Base-by-base conservation (phyloP, 1,284 basidiomycete genomes). In the Moniliophthora roreri region DNA sequence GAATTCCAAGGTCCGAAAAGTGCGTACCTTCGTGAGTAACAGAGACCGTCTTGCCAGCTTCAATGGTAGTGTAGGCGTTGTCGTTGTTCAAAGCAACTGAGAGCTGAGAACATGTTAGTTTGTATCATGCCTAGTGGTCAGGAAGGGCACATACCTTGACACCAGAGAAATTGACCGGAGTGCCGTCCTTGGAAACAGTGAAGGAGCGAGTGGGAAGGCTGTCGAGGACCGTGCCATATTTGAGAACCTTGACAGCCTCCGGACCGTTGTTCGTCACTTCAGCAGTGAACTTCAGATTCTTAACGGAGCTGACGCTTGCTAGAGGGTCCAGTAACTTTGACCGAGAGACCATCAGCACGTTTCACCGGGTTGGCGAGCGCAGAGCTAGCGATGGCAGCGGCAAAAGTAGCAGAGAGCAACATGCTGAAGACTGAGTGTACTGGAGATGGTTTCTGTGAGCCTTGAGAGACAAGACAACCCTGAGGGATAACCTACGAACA, bases 211-310 rank as follows among this genome's bases (percentile, higher is more conserved):
- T 77, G 6, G 75, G 75, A 13, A 73, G 62, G 36, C 70, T 62
- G 51, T 79, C 77, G 50, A 78, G 69, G 54, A 78, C 68, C 24
- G 76, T 77, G 37, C 65, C 71, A 57, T 71, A 74, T 56, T 72
- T 74, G 62, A 75, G 67, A 50, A 75, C 62, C 63, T 69, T 73
- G 60, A 74, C 61, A 28, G 64, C 62, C 52, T 73, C 69, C 32
- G 68, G 55, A 28, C 71, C 72, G 28, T 60, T 69, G 63, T 76
- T 75, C 24, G 65, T 74, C 20, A 76, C 66, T 3, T 68, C 58
- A 8, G 73, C 72, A 26, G 68, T 69, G 59, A 75, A 66, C 54
- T 68, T 70, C 60, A 77, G 65, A 46, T 72, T 70, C 16, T 68
- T 65, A 54, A 75, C 59, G 7, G 75, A 75, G 50, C 51, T 59